Evolutionary conservation across 257 asterid species (phyloP).

Genomic region (Gardenia jasminoides): DNA sequence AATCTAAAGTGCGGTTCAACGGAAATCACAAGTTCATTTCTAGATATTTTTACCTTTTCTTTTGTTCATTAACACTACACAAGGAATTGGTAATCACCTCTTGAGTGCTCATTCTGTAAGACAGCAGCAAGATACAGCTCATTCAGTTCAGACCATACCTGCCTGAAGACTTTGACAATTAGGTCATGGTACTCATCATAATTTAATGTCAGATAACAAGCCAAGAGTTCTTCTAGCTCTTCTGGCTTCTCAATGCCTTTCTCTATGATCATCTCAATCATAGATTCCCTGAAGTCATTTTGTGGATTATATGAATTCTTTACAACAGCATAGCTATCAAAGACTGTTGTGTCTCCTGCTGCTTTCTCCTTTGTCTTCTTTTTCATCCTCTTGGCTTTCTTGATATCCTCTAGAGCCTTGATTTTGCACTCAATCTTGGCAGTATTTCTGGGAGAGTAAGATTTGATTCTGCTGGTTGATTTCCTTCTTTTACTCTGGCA

Average conservation of each 20-base stretch:
- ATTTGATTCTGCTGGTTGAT: conserved; percentile 29
- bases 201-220: conserved; percentile 72
- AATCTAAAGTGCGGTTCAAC: background rate
- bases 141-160: conserved; percentile 70
- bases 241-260: conserved; percentile 46
- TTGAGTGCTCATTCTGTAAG: conserved; percentile 19
- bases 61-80: background rate
- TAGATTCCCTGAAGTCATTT: conserved; percentile 74
- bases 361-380: conserved; percentile 30
- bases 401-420: conserved; percentile 58
- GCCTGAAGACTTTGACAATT: conserved; percentile 67
- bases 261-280: conserved; percentile 83
- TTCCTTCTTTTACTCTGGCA: conserved; percentile 31
- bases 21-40: conserved; percentile 1
- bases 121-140: conserved; percentile 24
- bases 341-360: conserved; percentile 26
- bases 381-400: conserved; percentile 51
- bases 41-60: background rate
- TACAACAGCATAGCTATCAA: conserved; percentile 64
- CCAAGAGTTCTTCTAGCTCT: conserved; percentile 77
- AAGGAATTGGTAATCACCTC: conserved; percentile 9
- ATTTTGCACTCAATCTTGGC: conserved; percentile 56
- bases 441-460: conserved; percentile 47
- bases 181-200: conserved; percentile 61
- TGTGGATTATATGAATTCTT: conserved; percentile 63